Evolutionary conservation across 495 filamentous ascomycete species (phyloP), one percentile per base, ranked within the genome.

Genomic region (Terfezia claveryi): DNA sequence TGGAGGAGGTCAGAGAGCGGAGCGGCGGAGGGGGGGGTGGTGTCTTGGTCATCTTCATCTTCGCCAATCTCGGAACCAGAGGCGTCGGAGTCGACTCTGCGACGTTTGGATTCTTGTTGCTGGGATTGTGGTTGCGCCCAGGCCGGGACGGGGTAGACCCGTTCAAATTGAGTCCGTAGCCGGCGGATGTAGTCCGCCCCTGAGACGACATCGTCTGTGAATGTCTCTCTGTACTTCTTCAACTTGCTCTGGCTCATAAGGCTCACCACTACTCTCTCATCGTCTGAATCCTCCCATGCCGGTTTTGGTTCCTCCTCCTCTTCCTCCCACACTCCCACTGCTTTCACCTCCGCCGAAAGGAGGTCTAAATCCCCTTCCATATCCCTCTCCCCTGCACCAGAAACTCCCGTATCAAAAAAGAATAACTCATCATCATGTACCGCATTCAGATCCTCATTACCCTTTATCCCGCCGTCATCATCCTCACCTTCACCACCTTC

Each of bases 241-340:
- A 93, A 68, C 50, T 80, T 75, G 17, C 75, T 73, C 46, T 80
- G 77, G 44, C 78, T 73, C 10, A 82, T 82, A 11, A 98, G 75
- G 4, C 88, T 94, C 50, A 98, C 72, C 17, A 77, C 76, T 52
- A 94, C 70, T 41, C 81, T 77, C 64, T 98, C 91, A 61, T 98
- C 91, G 61, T 96, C 91, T 68, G 87, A 94, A 69, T 98, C 91
- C 59, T 86, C 78, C 91, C 91, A 98, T 12, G 84, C 81, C 10
- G 83, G 69, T 55, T 56, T 55, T 38, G 73, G 67, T 23, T 63
- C 66, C 1, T 66, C 61, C 1, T 67, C 67, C 10, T 69, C 65
- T 23, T 66, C 64, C 2, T 65, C 63, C 16, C 69, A 57, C 60
- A 64, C 72, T 51, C 67, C 76, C 65, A 56, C 73, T 63, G 61